phyloP scores from a whole-genome alignment of 2,329 filamentous ascomycete genomes.

The Beauveria medogensis region DNA sequence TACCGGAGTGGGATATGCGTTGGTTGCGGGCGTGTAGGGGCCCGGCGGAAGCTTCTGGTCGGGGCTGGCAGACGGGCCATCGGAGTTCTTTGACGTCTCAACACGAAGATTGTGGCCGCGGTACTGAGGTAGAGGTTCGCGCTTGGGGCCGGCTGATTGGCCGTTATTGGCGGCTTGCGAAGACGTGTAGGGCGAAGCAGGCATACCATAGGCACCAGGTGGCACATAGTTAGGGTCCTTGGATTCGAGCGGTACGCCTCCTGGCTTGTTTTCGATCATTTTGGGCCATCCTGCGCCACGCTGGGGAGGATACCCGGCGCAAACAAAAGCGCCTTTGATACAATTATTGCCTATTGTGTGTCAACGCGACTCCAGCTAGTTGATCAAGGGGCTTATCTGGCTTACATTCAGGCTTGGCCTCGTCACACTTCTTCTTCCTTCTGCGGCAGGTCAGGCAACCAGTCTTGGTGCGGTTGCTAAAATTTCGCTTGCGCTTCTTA shows the following conservation, averaged over 20 bases:
- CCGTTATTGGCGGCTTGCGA: constrained; percentile 32
- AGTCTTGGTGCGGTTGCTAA: constrained; percentile 93
- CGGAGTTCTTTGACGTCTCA: constrained; percentile 52
- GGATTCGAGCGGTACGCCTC: constrained; percentile 69
- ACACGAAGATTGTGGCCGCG: constrained; percentile 55
- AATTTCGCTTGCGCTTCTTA: constrained; percentile 69
- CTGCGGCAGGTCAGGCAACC: constrained; percentile 86
- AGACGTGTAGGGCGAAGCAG: constrained; percentile 17
- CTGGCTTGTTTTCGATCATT: constrained; percentile 59
- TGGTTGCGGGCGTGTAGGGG: constrained; percentile 42
- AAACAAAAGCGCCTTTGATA: constrained; percentile 79
- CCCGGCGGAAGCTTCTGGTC: constrained; percentile 56
- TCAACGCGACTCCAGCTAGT: neutral
- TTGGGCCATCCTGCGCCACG: constrained; percentile 68
- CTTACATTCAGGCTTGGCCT: constrained; percentile 86
- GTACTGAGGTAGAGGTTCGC: constrained; percentile 51
- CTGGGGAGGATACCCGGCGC: constrained; percentile 81
- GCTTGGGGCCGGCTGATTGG: constrained; percentile 32
- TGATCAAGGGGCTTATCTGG: constrained; percentile 13
- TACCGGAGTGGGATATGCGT: constrained; percentile 54
- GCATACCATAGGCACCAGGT: constrained; percentile 55
- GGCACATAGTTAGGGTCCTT: constrained; percentile 63
- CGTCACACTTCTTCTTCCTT: constrained; percentile 97
- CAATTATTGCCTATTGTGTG: constrained; percentile 69
- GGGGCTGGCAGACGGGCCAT: constrained; percentile 38